Percentiles rank a stretch among this genome's conserved stretches.
These are phyloP conservation scores for Entomortierella beljakovae DNA, from an alignment of 192 early-diverging fungal species.

Conservation along the genomic window DNA sequence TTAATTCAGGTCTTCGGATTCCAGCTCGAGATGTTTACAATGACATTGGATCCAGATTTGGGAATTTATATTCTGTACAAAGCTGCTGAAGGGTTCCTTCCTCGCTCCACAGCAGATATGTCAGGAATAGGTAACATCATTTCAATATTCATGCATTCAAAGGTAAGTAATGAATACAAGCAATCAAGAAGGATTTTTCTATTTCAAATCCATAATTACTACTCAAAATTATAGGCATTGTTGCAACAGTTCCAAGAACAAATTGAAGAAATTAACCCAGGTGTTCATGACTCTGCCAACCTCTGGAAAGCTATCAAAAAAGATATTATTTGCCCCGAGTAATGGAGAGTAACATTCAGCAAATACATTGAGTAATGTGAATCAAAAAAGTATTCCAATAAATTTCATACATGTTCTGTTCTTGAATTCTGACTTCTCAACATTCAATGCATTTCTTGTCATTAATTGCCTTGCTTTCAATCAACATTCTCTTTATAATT, in stretches of 20 bases:
- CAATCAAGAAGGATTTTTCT: background rate
- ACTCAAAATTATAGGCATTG: background rate
- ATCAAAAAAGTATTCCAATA: too few relatives aligned
- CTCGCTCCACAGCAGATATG: background rate
- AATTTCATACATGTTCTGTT: too few relatives aligned
- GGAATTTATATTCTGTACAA: background rate
- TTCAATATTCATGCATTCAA: background rate
- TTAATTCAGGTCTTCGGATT: conserved; percentile 1
- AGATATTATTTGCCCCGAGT: conserved; percentile 2
- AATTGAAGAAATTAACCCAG: conserved; percentile 2
- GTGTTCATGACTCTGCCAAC: background rate
- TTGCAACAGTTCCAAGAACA: conserved; percentile 4
- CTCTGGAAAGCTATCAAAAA: background rate
- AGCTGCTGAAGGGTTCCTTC: background rate
- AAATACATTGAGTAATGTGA: background rate
- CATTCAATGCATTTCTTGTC: too few relatives aligned
- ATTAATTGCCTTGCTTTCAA: too few relatives aligned
- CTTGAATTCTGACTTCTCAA: too few relatives aligned
- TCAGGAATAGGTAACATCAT: conserved; percentile 1
- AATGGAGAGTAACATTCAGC: background rate
- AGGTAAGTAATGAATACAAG: background rate
- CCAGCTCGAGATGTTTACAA: background rate
- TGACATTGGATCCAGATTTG: background rate
- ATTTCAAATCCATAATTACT: background rate
- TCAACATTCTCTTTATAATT: too few relatives aligned